Base-by-base conservation (phyloP, 73 alveolate species). In the Paramecium tetraurelia region DNA sequence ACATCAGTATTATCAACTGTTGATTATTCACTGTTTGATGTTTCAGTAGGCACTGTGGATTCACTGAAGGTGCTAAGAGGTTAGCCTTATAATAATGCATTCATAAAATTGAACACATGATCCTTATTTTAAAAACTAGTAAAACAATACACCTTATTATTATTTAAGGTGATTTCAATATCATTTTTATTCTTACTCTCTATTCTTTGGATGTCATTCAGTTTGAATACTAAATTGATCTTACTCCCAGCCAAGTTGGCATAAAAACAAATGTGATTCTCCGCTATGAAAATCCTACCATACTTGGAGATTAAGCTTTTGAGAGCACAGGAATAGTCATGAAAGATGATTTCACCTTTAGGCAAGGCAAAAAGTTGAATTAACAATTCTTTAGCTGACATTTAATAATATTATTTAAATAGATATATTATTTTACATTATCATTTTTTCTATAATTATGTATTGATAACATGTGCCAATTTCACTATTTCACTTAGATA, bases 171-270 rank as follows among this genome's bases (percentile, higher is more conserved):
- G 6, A 80, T 80, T 48, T 80, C 90, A 44, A 80, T 80, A 35
- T 80, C 90, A 44, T 35, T 48, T 44, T 80, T 72, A 35, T 72
- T 40, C 50, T 80, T 80, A 31, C 57, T 41, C 18, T 80, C 76
- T 12, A 80, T 80, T 80, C 24, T 44, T 22, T 44, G 24, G 31
- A 80, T 41, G 7, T 80, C 75, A 7, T 80, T 63, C 2, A 80
- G 4, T 22, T 80, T 80, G 7, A 80, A 24, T 8, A 46, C 72
- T 9, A 80, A 16, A 14, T 44, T 80, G 6, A 63, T 80, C 16
- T 80, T 80, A 35, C 90, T 80, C 2, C 90, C 90, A 12, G 57
- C 90, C 18, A 80, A 63, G 46, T 80, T 80, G 11, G 90, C 90
- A 80, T 80, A 80, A 80, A 80, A 80, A 16, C 90, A 80, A 0